Conservation (phyloP, 345 rosid genomes). For the Arabidopsis arenosa region DNA sequence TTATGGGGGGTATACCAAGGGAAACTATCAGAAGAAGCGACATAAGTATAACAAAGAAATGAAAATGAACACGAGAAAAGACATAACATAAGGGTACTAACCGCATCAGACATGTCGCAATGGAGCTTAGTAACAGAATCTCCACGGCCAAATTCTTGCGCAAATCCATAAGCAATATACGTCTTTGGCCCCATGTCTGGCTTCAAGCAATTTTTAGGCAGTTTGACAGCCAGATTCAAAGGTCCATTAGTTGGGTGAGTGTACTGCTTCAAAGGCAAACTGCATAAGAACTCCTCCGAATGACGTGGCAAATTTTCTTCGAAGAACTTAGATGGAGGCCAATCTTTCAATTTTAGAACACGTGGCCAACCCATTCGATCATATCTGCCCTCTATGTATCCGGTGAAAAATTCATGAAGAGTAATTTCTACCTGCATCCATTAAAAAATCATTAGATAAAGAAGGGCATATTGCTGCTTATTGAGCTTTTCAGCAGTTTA, state of each 20-base stretch:
- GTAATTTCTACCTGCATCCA: constrained; percentile 57
- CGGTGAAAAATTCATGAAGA: constrained; percentile 60
- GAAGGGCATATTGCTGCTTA: not conserved
- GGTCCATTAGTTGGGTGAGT: constrained; percentile 69
- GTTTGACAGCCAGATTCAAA: constrained; percentile 63
- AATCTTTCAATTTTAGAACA: constrained; percentile 74
- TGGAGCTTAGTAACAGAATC: constrained; percentile 94
- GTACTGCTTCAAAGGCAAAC: constrained; percentile 77
- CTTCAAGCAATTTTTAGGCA: constrained; percentile 59
- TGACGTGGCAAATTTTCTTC: constrained; percentile 70
- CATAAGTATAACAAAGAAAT: not conserved
- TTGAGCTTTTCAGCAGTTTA: too few species aligned
- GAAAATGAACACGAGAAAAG: not conserved
- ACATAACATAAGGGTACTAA: constrained; percentile 35
- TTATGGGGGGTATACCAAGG: not conserved
- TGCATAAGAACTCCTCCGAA: constrained; percentile 61
- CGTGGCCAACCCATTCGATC: constrained; percentile 59
- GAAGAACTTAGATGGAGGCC: constrained; percentile 76
- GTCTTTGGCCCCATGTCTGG: constrained; percentile 94
- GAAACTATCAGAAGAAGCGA: not conserved
- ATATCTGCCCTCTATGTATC: constrained; percentile 52
- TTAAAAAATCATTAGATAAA: constrained; percentile 13
- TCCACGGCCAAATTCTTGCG: constrained; percentile 78
- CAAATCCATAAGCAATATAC: constrained; percentile 73
- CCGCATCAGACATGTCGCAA: constrained; percentile 91